These are phyloP conservation scores for Suillus placidus DNA, from an alignment of 768 basidiomycete genomes.

Conservation along the genomic window DNA sequence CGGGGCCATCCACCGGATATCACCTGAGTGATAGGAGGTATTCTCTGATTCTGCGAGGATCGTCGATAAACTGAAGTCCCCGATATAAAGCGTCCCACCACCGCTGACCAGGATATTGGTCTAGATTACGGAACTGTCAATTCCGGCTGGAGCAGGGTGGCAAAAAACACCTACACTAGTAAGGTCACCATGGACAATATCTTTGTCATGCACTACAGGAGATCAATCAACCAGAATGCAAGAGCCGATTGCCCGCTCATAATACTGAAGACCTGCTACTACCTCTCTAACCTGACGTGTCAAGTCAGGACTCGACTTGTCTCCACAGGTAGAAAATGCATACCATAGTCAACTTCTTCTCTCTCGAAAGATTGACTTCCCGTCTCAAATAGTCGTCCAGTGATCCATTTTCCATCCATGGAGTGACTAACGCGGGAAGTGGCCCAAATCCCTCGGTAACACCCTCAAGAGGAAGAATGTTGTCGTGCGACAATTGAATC, in stretches of 20 bases:
- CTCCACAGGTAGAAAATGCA: too few species aligned
- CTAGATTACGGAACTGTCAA: neutral
- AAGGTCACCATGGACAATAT: neutral
- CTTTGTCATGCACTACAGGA: neutral
- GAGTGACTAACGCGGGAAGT: too few species aligned
- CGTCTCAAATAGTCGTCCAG: slow-evolving; percentile 31
- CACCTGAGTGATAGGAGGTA: accelerated
- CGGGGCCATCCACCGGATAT: neutral
- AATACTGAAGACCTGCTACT: neutral
- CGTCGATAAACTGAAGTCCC: neutral
- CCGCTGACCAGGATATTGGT: neutral
- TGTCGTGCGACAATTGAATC: too few species aligned
- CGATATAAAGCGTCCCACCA: neutral
- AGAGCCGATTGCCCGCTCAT: neutral
- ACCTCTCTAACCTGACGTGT: neutral
- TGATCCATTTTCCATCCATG: slow-evolving; percentile 33
- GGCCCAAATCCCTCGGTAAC: too few species aligned
- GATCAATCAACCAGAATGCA: neutral
- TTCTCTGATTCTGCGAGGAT: neutral
- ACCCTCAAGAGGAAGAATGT: too few species aligned
- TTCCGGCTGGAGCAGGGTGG: neutral
- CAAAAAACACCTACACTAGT: neutral
- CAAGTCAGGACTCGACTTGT: neutral
- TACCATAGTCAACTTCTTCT: too few species aligned
- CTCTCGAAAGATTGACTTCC: too few species aligned